Base-by-base conservation (phyloP, 305 asterid genomes). In the Rubia occidens region DNA sequence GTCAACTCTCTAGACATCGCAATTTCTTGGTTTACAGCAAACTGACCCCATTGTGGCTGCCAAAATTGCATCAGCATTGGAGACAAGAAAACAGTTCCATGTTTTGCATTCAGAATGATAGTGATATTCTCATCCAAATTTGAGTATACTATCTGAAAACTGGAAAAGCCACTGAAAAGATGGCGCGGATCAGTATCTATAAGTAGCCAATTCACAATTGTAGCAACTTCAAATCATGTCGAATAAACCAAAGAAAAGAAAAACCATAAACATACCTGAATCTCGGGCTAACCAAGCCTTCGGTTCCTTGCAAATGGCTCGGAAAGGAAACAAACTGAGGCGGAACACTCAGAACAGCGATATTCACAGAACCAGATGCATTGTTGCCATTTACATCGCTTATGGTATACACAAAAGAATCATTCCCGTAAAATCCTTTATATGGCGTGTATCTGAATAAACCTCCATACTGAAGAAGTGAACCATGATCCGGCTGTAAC, bases 401-500 rank as follows among this genome's bases (percentile, higher is more conserved):
- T 60, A 93, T 82, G 40, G 83, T 77, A 71, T 90, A 93, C 6
- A 76, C 55, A 81, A 93, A 93, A 39, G 82, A 80, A 80, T 93
- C 97, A 53, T 82, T 86, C 76, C 98, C 97, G 24, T 81, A 78
- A 80, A 78, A 87, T 53, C 91, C 90, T 75, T 81, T 84, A 76
- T 82, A 82, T 0, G 98, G 97, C 11, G 97, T 93, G 72, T 90
- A 93, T 76, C 92, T 75, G 68, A 93, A 86, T 62, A 90, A 76
- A 64, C 59, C 67, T 14, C 85, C 95, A 56, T 82, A 75, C 70
- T 81, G 85, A 56, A 90, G 78, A 74, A 87, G 81, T 64, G 97
- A 90, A 54, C 98, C 98, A 53, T 80, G 88, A 61, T 71, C 60
- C 63, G 98, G 95, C 98, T 93, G 98, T 80, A 47, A 60, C 44